Evolutionary conservation across 805 yeast genomes (phyloP).

Genomic region (Saccharomycopsis capsularis): DNA sequence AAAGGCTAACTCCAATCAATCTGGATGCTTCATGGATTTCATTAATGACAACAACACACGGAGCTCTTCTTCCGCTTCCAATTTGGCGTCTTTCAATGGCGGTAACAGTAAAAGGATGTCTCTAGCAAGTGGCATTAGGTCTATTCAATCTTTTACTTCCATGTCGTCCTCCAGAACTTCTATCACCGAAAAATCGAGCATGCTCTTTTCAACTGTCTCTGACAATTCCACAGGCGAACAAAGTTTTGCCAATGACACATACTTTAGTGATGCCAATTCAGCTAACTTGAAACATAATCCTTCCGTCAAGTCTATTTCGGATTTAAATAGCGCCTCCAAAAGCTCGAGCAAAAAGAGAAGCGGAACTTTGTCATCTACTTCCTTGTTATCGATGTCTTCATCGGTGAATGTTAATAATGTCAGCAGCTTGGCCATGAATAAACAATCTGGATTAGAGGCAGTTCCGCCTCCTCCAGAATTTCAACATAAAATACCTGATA

Average conservation of each 20-base stretch:
- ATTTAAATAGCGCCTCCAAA: constrained; percentile 8
- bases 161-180: constrained; percentile 4
- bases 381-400: constrained; percentile 18
- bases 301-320: constrained; percentile 15
- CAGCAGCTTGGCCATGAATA: constrained; percentile 7
- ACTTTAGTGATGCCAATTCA: not conserved
- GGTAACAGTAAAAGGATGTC: not conserved
- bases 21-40: too few species aligned
- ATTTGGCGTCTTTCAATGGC: not conserved
- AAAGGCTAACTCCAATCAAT: not conserved
- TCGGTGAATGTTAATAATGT: not conserved
- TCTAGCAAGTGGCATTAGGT: constrained; percentile 3
- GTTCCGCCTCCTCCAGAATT: constrained; percentile 40
- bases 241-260: too few species aligned
- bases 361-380: constrained; percentile 21
- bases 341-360: constrained; percentile 15
- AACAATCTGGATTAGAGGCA: constrained; percentile 20
- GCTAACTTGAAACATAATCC: constrained; percentile 2
- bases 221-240: not conserved
- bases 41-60: not conserved
- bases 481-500: constrained; percentile 37
- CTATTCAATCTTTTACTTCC: constrained; percentile 13
- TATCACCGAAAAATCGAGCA: constrained; percentile 5
- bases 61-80: not conserved
- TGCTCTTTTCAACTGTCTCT: not conserved